Evolutionary conservation across 2,329 filamentous ascomycete species (phyloP).

Genomic region (Microsporum ferrugineum): DNA sequence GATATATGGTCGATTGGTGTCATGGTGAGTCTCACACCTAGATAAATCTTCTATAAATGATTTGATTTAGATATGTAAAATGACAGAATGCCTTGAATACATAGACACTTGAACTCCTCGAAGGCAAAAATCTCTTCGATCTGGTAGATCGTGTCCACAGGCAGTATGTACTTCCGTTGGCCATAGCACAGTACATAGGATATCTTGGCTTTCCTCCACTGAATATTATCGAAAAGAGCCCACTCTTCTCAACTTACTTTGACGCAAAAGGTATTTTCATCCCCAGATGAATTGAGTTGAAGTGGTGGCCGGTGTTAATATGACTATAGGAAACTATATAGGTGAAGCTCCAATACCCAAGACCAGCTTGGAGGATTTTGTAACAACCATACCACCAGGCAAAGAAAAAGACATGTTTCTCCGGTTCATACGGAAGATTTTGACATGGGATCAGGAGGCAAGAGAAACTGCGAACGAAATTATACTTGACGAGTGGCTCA

Average conservation of each 20-base stretch:
- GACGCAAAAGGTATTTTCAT: conserved; percentile 10
- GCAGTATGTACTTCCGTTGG: conserved; percentile 21
- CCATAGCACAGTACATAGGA: conserved; percentile 21
- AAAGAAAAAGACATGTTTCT: conserved; percentile 19
- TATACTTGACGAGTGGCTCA: conserved; percentile 17
- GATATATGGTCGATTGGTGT: conserved; percentile 21
- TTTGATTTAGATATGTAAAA: no score
- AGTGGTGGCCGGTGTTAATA: background rate
- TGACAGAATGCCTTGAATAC: no score
- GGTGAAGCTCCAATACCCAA: conserved; percentile 15
- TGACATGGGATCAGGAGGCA: conserved; percentile 18
- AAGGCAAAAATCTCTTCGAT: conserved; percentile 21
- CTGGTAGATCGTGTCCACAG: conserved; percentile 16
- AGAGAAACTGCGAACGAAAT: conserved; percentile 15
- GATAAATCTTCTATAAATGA: no score
- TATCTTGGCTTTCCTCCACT: conserved; percentile 20
- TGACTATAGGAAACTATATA: conserved; percentile 14
- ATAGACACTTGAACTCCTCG: conserved; percentile 19
- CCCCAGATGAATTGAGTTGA: background rate
- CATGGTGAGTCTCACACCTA: conserved; percentile 14
- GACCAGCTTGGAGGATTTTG: conserved; percentile 12
- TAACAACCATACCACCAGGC: conserved; percentile 17
- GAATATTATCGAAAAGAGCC: conserved; percentile 17
- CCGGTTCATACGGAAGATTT: conserved; percentile 19
- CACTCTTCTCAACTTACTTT: conserved; percentile 16